Evolutionary conservation across 2,329 filamentous ascomycete genomes (phyloP).

Genomic region (Pseudogymnoascus sp.): DNA sequence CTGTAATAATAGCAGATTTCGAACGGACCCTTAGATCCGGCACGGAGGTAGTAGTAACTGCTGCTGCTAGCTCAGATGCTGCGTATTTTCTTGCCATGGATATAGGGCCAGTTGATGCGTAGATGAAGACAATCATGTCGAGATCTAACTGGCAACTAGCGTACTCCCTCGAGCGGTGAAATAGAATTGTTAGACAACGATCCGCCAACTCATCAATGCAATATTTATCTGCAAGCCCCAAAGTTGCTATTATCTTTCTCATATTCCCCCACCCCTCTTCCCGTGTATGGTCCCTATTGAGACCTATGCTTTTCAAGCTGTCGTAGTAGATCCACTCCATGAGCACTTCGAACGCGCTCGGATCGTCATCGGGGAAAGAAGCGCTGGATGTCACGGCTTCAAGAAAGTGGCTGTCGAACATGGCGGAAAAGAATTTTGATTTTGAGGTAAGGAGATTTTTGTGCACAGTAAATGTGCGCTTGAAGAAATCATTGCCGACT

Average conservation of each 20-base stretch:
- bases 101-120: neutral
- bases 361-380: conserved; percentile 13
- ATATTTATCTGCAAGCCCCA: neutral
- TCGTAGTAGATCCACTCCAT: conserved; percentile 15
- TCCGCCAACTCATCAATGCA: neutral
- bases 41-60: neutral
- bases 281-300: neutral
- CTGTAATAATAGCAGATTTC: neutral
- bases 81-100: neutral
- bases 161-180: neutral
- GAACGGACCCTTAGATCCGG: neutral
- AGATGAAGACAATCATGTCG: neutral
- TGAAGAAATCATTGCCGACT: neutral
- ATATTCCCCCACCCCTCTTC: neutral
- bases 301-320: neutral
- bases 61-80: neutral
- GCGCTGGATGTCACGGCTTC: conserved; percentile 9
- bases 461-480: conserved; percentile 8
- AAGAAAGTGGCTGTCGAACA: conserved; percentile 15
- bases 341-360: conserved; percentile 13
- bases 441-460: conserved; percentile 13
- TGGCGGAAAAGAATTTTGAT: conserved; percentile 14
- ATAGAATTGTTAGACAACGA: neutral
- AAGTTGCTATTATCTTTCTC: neutral
- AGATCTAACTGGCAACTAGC: neutral